Evolutionary conservation across 2,329 filamentous ascomycete species (phyloP), one percentile per base, ranked within the genome.

Genomic region (Aspergillus sp.): DNA sequence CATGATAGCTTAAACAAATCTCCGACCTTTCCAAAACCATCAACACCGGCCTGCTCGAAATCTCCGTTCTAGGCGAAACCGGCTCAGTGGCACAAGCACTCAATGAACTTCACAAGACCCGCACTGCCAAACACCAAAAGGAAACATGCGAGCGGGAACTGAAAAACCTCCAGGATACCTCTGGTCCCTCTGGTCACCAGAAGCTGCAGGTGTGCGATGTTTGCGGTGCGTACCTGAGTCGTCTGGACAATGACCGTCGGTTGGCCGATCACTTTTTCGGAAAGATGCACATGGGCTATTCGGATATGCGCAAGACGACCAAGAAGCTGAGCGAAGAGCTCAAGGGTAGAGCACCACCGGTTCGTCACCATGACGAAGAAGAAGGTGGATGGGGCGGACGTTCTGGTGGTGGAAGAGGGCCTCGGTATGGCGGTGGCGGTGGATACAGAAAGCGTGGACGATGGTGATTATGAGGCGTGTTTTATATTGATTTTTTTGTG

Each of bases 121-220:
- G 85, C 50, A 83, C 87, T 56, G 85, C 88, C 36, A 86, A 88
- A 60, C 80, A 88, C 52, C 80, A 85, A 54, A 95, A 95, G 68
- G 79, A 84, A 47, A 88, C 93, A 49, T 82, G 82, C 50, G 90
- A 96, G 70, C 81, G 85, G 48, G 91, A 97, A 61, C 78, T 98
- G 47, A 95, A 95, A 67, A 83, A 86, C 3, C 77, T 98, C 26
- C 87, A 86, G 43, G 93, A 98, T 69, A 97, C 91, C 0, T 88
- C 85, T 27, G 93, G 93, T 0, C 93, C 93, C 0, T 90, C 84
- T 0, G 93, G 93, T 12, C 93, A 98, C 68, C 93, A 98, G 73
- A 98, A 98, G 67, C 76, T 98, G 33, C 93, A 98, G 66, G 93
- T 98, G 37, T 98, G 93, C 76, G 93, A 98, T 68, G 93, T 97